Conservation (phyloP, 75 land plant genomes). For the Pinus albicaulis region DNA sequence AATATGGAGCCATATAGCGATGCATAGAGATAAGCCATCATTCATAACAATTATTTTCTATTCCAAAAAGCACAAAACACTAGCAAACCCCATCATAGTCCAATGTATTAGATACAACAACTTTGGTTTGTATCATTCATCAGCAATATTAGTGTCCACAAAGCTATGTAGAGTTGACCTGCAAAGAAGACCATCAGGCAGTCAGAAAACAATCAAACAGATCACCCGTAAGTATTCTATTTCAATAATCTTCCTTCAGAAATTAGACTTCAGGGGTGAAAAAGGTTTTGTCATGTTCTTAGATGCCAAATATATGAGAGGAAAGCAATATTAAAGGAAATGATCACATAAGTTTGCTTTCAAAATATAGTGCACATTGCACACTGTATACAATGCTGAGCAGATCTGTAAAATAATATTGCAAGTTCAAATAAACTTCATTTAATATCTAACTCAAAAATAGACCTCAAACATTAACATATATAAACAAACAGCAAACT, state of each 20-base stretch:
- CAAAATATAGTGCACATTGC: background rate
- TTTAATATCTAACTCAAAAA: background rate
- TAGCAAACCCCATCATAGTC: background rate
- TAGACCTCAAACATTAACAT: background rate
- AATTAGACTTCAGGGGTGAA: background rate
- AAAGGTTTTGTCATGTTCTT: background rate
- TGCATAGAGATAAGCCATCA: background rate
- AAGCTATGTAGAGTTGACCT: background rate
- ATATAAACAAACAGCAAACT: background rate
- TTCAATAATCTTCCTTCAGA: background rate
- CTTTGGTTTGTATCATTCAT: background rate
- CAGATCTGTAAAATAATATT: background rate
- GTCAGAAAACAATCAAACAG: background rate
- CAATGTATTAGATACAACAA: background rate
- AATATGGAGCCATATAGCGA: slow-evolving; percentile 1
- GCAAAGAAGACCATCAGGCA: background rate
- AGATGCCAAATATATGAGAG: background rate
- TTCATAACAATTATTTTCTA: background rate
- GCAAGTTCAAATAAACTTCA: no score
- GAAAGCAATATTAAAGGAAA: background rate
- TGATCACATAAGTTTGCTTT: background rate
- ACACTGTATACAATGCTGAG: background rate
- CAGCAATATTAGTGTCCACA: background rate
- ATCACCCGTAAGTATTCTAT: background rate
- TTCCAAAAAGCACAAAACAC: background rate